These are phyloP conservation scores for Jaltomata sinuosa DNA, from an alignment of 257 asterid genomes.

Conservation along the genomic window DNA sequence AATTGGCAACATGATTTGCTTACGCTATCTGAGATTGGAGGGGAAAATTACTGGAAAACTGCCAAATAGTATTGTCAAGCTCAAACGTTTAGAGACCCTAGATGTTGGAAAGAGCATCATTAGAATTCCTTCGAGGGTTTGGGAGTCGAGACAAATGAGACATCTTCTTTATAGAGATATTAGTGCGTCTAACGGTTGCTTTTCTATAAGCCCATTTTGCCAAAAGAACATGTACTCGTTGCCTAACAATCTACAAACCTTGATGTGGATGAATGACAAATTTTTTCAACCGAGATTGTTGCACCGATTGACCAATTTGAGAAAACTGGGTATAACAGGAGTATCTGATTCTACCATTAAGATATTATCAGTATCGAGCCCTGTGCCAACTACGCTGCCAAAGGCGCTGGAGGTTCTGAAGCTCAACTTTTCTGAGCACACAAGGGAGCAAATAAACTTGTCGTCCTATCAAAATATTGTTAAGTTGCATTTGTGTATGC, in stretches of 20 bases:
- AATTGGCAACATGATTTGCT: neutral
- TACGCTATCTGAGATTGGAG: neutral
- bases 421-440: fast-evolving
- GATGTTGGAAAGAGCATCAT: neutral
- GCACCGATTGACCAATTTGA: neutral
- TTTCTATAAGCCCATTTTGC: neutral
- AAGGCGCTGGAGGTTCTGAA: fast-evolving
- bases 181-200: neutral
- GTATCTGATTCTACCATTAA: neutral
- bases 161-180: too few relatives aligned
- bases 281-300: neutral
- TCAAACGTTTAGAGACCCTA: conserved; percentile 1
- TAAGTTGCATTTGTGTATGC: neutral
- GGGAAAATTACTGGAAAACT: neutral
- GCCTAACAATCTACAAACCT: neutral
- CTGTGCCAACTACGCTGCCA: fast-evolving
- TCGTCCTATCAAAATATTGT: neutral
- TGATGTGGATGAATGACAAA: fast-evolving
- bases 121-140: neutral
- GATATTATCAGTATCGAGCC: neutral
- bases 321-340: neutral
- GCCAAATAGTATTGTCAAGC: neutral
- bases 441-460: neutral
- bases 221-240: neutral
- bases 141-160: neutral